Percentiles rank a stretch among this genome's conserved stretches.
Conservation (phyloP, 306 rosid species). For the Trifolium repens region DNA sequence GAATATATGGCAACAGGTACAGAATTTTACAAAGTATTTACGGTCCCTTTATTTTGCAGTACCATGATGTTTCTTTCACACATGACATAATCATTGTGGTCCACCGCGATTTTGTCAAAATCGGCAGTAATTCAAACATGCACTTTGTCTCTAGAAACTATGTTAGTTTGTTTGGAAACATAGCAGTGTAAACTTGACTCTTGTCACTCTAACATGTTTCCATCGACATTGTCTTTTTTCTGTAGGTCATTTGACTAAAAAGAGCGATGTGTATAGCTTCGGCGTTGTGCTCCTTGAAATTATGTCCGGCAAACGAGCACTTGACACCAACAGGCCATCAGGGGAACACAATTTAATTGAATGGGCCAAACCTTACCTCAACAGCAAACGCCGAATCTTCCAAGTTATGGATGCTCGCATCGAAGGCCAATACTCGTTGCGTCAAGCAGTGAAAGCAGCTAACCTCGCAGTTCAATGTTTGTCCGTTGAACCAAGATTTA, state of each 20-base stretch:
- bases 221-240: slow-evolving; percentile 24
- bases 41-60: slow-evolving; percentile 20
- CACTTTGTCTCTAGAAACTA: background rate
- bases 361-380: slow-evolving; percentile 93
- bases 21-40: slow-evolving; percentile 22
- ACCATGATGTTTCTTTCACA: slow-evolving; percentile 6
- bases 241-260: slow-evolving; percentile 90
- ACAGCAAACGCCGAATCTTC: slow-evolving; percentile 72
- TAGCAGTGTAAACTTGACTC: slow-evolving; percentile 30
- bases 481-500: slow-evolving; percentile 66
- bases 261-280: slow-evolving; percentile 90
- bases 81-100: slow-evolving; percentile 20
- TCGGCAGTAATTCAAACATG: background rate
- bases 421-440: slow-evolving; percentile 72
- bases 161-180: slow-evolving; percentile 1
- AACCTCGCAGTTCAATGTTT: slow-evolving; percentile 74
- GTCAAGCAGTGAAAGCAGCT: slow-evolving; percentile 67
- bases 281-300: slow-evolving; percentile 96
- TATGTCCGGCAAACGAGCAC: slow-evolving; percentile 74
- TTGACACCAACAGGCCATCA: slow-evolving; percentile 83
- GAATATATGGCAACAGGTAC: slow-evolving; percentile 98
- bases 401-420: slow-evolving; percentile 82
- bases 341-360: slow-evolving; percentile 82
- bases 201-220: slow-evolving; percentile 30
- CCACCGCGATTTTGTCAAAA: background rate